Conservation (phyloP, 2,329 filamentous ascomycete species). For the Cyphellophora europaea region DNA sequence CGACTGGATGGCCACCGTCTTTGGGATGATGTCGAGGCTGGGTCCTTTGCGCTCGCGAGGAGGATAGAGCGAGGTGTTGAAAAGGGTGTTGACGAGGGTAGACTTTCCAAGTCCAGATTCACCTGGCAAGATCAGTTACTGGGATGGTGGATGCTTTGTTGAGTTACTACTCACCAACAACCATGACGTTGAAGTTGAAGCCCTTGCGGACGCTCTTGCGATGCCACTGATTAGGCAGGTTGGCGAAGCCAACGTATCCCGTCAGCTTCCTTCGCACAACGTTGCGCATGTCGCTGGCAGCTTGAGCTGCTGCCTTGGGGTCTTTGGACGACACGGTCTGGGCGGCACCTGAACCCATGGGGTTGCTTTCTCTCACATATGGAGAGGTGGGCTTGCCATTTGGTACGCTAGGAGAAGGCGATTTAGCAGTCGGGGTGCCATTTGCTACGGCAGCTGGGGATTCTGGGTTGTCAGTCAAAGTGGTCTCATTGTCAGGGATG, state of each 20-base stretch:
- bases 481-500: too few relatives aligned
- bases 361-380: conserved; percentile 49
- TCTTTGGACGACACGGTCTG: conserved; percentile 58
- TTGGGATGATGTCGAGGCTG: conserved; percentile 95
- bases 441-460: conserved; percentile 24
- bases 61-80: conserved; percentile 98
- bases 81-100: conserved; percentile 96
- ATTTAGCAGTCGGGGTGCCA: conserved; percentile 21
- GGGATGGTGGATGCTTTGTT: too few relatives aligned
- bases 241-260: conserved; percentile 97
- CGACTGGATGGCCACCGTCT: conserved; percentile 90
- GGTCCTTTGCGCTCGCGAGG: conserved; percentile 97
- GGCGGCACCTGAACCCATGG: conserved; percentile 42
- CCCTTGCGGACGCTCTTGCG: conserved; percentile 99
- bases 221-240: conserved; percentile 99
- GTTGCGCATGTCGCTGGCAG: conserved; percentile 70
- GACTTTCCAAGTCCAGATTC: conserved; percentile 99
- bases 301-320: conserved; percentile 47
- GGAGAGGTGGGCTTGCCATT: conserved; percentile 47
- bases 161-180: conserved; percentile 69
- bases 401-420: conserved; percentile 28
- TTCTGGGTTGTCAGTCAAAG: conserved; percentile 18
- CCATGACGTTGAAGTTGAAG: conserved; percentile 99
- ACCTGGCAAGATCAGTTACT: too few relatives aligned
- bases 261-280: conserved; percentile 97